These are phyloP conservation scores for Salvia hispanica DNA, from an alignment of 257 asterid species.

Conservation along the genomic window DNA sequence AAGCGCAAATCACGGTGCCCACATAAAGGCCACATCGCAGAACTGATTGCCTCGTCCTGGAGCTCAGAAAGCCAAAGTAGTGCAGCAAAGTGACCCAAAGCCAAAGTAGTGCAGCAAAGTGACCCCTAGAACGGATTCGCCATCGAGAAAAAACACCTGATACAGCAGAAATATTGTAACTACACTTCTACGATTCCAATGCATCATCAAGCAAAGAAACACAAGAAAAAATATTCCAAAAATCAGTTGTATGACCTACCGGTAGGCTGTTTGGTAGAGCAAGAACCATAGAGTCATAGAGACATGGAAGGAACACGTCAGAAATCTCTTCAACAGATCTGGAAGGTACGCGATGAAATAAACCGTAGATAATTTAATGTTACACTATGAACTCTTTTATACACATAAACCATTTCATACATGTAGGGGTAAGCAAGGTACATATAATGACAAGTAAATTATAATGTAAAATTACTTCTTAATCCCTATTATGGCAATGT, in stretches of 20 bases:
- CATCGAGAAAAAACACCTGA: slow-evolving; percentile 80
- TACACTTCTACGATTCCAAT: background rate
- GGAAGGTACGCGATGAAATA: slow-evolving; percentile 55
- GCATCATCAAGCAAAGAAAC: background rate
- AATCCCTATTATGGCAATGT: too few species aligned
- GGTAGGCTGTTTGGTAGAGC: slow-evolving; percentile 88
- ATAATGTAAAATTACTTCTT: too few species aligned
- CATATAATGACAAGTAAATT: too few species aligned
- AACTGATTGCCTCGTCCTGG: slow-evolving; percentile 49
- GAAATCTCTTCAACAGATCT: slow-evolving; percentile 59
- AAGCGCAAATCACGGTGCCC: slow-evolving; percentile 52
- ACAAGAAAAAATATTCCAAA: background rate
- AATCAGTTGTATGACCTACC: slow-evolving; percentile 47
- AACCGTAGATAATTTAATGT: too few species aligned
- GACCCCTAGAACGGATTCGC: slow-evolving; percentile 64
- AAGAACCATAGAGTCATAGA: slow-evolving; percentile 71
- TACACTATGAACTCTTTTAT: too few species aligned
- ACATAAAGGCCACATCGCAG: slow-evolving; percentile 47
- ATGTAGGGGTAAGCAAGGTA: too few species aligned
- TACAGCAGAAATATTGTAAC: background rate
- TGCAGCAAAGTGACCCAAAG: too few species aligned
- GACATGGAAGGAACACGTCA: slow-evolving; percentile 66
- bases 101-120: too few species aligned
- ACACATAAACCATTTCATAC: too few species aligned
- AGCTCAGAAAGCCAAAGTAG: slow-evolving; percentile 41